Percentiles rank a stretch among this genome's conserved stretches.
Evolutionary conservation across 176 grass and related monocot species (phyloP).

Genomic region (Cymbopogon citratus): DNA sequence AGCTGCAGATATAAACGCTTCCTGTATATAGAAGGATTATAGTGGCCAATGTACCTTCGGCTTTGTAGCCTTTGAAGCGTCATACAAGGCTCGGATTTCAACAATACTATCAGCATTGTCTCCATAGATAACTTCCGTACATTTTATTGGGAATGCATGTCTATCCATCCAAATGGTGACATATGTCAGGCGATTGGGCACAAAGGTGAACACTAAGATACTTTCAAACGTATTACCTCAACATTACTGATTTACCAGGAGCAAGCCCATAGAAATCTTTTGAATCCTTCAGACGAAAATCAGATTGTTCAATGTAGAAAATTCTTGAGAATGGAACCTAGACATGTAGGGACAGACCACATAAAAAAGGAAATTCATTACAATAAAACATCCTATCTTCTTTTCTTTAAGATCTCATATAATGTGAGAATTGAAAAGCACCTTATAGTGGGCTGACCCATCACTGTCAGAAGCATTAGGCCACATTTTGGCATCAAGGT

Average conservation of each 20-base stretch:
- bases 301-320: constrained; percentile 65
- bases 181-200: neutral
- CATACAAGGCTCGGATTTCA: constrained; percentile 80
- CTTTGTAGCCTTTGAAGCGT: constrained; percentile 73
- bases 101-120: constrained; percentile 49
- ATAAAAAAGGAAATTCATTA: neutral
- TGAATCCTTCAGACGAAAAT: constrained; percentile 84
- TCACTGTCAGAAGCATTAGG: constrained; percentile 82
- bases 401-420: neutral
- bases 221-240: constrained; percentile 46
- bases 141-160: constrained; percentile 93
- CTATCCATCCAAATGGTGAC: constrained; percentile 36
- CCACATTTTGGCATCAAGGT: constrained; percentile 93
- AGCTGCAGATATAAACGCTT: neutral
- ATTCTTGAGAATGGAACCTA: constrained; percentile 66
- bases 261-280: constrained; percentile 91
- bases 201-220: neutral
- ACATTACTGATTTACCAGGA: constrained; percentile 79
- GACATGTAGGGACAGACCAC: neutral
- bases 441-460: constrained; percentile 77
- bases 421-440: constrained; percentile 14
- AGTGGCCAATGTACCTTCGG: constrained; percentile 51
- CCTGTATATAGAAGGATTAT: neutral
- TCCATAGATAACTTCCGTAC: constrained; percentile 69
- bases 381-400: neutral